Evolutionary conservation across 1,139 yeast genomes (phyloP), one percentile per base, ranked within the genome.

Genomic region (Taphrina confusa): DNA sequence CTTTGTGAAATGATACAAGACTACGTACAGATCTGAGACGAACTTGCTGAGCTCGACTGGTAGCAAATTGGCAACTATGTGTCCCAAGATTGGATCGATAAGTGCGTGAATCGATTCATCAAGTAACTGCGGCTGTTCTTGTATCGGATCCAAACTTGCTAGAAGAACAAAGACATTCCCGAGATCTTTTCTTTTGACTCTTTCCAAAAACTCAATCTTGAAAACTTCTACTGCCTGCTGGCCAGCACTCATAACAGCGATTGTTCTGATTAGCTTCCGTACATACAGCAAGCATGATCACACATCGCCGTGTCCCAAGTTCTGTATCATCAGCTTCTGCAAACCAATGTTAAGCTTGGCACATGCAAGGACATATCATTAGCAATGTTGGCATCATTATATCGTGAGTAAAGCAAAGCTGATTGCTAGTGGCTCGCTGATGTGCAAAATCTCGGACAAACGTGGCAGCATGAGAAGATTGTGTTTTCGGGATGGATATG

Each of bases 1-100:
- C 68, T 85, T 87, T 39, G 84, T 75, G 28, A 88, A 73, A 11
- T 75, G 74, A 68, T 89, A 88, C 39, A 85, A 73, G 5, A 70
- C 61, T 4, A 65, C 61, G 20, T 23, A 47, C 6, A 40, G 44
- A 28, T 31, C 57, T 8, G 16, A 51, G n/a, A 11, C 9, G 30
- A 33, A 61, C 49, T 3, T 36, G 4, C 14, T 4, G 11, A 45
- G 11, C 14, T 30, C n/a, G 20, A 6, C 33, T 6, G 47, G 28
- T 12, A 16, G 34, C 16, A 54, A 36, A 9, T 23, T 42, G 6
- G 60, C 56, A 3, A 66, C 45, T 50, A 63, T 62, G 16, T 46
- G 60, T 4, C 39, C 50, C n/a, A 67, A 62, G 50, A 71, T 27
- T 23, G 59, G 57, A 3, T 51, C 54, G 6, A 70, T 66, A 25